Evolutionary conservation across 352 stramenopile genomes (phyloP).

Genomic region (Thalassiosira livingstoniorum): DNA sequence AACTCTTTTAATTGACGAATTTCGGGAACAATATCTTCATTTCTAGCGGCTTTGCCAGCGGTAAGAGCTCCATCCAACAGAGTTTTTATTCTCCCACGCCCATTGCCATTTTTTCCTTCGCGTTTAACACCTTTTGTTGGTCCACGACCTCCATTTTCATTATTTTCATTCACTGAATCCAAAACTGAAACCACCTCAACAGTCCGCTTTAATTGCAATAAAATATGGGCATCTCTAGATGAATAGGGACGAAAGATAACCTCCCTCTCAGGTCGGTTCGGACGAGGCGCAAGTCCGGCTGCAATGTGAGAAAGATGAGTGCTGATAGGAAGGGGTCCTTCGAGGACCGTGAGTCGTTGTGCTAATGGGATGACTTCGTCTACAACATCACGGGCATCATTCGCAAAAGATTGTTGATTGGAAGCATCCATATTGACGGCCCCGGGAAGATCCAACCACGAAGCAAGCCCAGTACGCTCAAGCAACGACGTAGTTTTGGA

Average conservation of each 20-base stretch:
- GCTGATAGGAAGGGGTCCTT: constrained; percentile 40
- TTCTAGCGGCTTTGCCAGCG: constrained; percentile 75
- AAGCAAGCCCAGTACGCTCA: constrained; percentile 36
- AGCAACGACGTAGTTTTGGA: constrained; percentile 34
- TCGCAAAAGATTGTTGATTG: too few species aligned
- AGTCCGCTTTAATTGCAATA: constrained; percentile 81
- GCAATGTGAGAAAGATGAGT: constrained; percentile 65
- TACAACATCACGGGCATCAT: too few species aligned
- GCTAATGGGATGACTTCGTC: constrained; percentile 18
- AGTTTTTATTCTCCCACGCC: constrained; percentile 44
- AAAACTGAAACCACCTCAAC: constrained; percentile 58
- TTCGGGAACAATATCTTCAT: constrained; percentile 63
- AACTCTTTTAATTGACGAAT: constrained; percentile 63
- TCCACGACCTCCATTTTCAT: background rate
- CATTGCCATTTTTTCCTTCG: background rate
- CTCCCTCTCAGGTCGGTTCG: constrained; percentile 64
- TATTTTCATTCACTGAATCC: constrained; percentile 5
- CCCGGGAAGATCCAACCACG: constrained; percentile 51
- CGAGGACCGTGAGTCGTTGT: constrained; percentile 28
- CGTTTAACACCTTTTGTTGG: background rate
- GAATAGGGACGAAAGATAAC: constrained; percentile 80
- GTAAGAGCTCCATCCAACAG: constrained; percentile 70
- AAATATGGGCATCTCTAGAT: constrained; percentile 73
- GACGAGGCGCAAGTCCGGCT: constrained; percentile 57
- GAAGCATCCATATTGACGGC: constrained; percentile 17